phyloP scores from a whole-genome alignment of 371 early-diverging fungal genomes.

The Rhizomucor miehei region DNA sequence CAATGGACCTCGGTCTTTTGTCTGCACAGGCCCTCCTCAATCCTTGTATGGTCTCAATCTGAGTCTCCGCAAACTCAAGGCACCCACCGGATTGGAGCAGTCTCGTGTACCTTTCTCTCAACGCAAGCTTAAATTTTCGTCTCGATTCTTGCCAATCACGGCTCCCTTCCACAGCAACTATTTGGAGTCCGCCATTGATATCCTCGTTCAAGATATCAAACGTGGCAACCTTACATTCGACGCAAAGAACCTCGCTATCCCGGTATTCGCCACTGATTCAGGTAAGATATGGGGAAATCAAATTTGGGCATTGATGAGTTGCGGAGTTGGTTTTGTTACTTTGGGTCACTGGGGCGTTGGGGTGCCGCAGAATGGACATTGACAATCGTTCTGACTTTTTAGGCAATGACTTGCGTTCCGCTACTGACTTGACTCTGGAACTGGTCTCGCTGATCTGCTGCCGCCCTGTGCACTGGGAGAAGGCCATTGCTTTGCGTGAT shows the following conservation, averaged over 20 bases:
- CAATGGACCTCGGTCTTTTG: slow-evolving; percentile 86
- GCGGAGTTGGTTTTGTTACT: slow-evolving; percentile 5
- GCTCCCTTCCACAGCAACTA: slow-evolving; percentile 89
- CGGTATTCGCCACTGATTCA: slow-evolving; percentile 78
- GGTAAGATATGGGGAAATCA: slow-evolving; percentile 38
- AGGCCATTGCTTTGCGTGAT: slow-evolving; percentile 66
- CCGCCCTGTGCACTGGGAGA: slow-evolving; percentile 87
- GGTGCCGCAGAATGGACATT: slow-evolving; percentile 10
- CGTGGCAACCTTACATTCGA: slow-evolving; percentile 57
- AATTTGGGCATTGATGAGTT: slow-evolving; percentile 4
- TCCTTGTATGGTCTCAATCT: slow-evolving; percentile 88
- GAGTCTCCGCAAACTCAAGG: slow-evolving; percentile 85
- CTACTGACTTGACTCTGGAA: slow-evolving; percentile 57
- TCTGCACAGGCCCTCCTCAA: slow-evolving; percentile 88
- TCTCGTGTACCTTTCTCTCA: slow-evolving; percentile 82
- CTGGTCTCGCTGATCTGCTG: slow-evolving; percentile 82
- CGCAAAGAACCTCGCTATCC: slow-evolving; percentile 60
- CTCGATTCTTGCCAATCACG: slow-evolving; percentile 87
- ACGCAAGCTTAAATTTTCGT: slow-evolving; percentile 84
- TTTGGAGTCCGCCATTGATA: slow-evolving; percentile 61
- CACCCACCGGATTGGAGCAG: slow-evolving; percentile 79
- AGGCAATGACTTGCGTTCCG: slow-evolving; percentile 67
- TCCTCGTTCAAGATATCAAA: slow-evolving; percentile 62
- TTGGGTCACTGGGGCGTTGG: slow-evolving; percentile 40
- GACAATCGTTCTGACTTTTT: slow-evolving; percentile 4